Evolutionary conservation across 225 moss, liverwort and hornwort species (phyloP).

Genomic region (Neckera pumila): DNA sequence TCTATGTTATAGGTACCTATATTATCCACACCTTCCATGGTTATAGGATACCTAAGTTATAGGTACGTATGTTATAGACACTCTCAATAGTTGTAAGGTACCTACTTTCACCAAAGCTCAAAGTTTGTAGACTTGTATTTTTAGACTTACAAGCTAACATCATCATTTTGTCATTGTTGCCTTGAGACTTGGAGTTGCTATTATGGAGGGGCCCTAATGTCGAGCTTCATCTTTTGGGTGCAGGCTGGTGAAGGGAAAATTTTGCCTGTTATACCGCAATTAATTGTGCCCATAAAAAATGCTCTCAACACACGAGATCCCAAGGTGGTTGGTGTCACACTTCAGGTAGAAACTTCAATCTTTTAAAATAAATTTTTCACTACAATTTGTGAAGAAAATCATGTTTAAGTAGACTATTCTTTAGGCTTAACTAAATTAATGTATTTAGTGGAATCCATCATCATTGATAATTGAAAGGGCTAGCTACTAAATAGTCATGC

Average conservation of each 20-base stretch:
- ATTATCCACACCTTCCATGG: too few species aligned
- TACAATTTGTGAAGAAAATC: background rate
- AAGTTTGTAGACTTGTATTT: too few species aligned
- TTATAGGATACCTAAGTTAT: too few species aligned
- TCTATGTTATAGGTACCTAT: too few species aligned
- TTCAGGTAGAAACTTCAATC: slow-evolving; percentile 25
- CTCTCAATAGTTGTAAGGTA: too few species aligned
- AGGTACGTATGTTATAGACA: too few species aligned
- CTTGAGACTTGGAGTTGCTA: too few species aligned
- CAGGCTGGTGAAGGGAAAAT: slow-evolving; percentile 77
- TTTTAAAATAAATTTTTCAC: background rate
- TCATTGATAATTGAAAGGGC: too few species aligned
- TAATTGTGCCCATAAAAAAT: slow-evolving; percentile 79
- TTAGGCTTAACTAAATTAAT: background rate
- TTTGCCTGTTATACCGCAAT: slow-evolving; percentile 67
- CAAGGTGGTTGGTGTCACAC: slow-evolving; percentile 51
- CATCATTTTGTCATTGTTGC: too few species aligned
- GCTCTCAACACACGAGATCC: slow-evolving; percentile 83
- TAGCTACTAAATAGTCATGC: background rate
- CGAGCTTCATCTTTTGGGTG: background rate
- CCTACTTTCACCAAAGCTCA: too few species aligned
- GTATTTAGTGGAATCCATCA: background rate
- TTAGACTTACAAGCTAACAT: too few species aligned
- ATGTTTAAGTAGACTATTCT: background rate
- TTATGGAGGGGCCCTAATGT: background rate